These are phyloP conservation scores for Symbiotaphrina buchneri DNA, from an alignment of 495 filamentous ascomycete species.

Conservation along the genomic window DNA sequence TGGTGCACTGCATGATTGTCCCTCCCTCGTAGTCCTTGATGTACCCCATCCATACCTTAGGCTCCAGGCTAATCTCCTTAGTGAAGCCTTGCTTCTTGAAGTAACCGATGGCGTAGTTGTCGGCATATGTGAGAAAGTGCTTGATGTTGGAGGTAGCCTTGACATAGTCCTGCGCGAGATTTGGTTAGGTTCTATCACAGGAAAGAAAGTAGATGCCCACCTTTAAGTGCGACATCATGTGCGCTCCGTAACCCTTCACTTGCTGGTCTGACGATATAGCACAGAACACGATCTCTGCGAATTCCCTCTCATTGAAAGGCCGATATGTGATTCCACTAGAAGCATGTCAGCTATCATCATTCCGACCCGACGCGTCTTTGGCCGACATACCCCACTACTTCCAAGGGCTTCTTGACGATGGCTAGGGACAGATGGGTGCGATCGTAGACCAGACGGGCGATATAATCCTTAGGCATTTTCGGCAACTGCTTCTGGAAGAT, in stretches of 20 bases:
- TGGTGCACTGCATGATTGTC: constrained; percentile 97
- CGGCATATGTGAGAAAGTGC: constrained; percentile 96
- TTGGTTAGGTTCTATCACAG: constrained; percentile 1
- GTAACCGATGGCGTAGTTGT: constrained; percentile 97
- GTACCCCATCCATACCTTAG: constrained; percentile 92
- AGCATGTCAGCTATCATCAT: constrained; percentile 9
- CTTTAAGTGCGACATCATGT: constrained; percentile 94
- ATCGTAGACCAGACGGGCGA: constrained; percentile 90
- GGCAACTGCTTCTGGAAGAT: constrained; percentile 97
- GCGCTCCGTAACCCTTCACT: constrained; percentile 94
- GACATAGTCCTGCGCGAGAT: constrained; percentile 53
- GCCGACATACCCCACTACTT: constrained; percentile 53
- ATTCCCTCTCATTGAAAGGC: constrained; percentile 78
- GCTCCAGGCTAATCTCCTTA: constrained; percentile 88
- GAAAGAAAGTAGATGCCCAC: constrained; percentile 9
- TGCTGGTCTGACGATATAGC: constrained; percentile 96
- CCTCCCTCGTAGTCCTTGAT: constrained; percentile 99
- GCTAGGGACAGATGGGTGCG: constrained; percentile 89
- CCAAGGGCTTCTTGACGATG: constrained; percentile 87
- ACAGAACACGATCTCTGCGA: constrained; percentile 97
- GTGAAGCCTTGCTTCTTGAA: constrained; percentile 99
- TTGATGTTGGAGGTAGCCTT: constrained; percentile 91
- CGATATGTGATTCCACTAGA: constrained; percentile 81
- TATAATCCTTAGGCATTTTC: constrained; percentile 99
- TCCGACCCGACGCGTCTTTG: constrained; percentile 1